These are phyloP conservation scores for Escovopsis weberi DNA, from an alignment of 2,329 filamentous ascomycete genomes.

Conservation along the genomic window DNA sequence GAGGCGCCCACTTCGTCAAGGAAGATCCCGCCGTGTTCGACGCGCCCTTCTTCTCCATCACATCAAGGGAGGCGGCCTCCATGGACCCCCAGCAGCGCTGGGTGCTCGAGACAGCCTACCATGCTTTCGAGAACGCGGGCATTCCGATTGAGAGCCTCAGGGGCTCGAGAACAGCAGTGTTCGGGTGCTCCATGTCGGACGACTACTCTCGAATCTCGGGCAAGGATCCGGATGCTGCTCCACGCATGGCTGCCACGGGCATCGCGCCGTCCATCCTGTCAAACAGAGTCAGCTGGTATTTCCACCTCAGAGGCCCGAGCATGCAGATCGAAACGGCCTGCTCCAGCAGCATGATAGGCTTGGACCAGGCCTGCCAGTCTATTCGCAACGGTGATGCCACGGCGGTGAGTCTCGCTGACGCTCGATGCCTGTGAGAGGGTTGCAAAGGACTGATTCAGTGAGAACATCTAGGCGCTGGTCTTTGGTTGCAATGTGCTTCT, in stretches of 20 bases:
- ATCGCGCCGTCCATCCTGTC: slow-evolving; percentile 25
- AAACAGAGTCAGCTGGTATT: slow-evolving; percentile 32
- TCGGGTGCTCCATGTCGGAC: slow-evolving; percentile 21
- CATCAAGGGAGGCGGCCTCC: slow-evolving; percentile 5
- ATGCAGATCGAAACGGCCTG: slow-evolving; percentile 37
- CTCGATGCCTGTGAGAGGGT: background rate
- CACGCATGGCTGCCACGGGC: slow-evolving; percentile 24
- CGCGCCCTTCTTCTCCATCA: slow-evolving; percentile 16
- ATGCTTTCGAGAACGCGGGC: slow-evolving; percentile 14
- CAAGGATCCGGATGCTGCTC: slow-evolving; percentile 16
- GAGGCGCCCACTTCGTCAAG: slow-evolving; percentile 3
- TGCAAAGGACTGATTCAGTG: background rate
- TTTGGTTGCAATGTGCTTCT: slow-evolving; percentile 10
- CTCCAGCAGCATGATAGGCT: slow-evolving; percentile 29
- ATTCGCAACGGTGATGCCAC: slow-evolving; percentile 25
- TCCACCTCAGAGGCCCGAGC: slow-evolving; percentile 30
- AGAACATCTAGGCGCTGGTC: slow-evolving; percentile 17
- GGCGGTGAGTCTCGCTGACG: background rate
- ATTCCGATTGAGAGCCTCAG: slow-evolving; percentile 15
- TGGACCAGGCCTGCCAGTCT: slow-evolving; percentile 17
- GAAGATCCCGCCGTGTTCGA: slow-evolving; percentile 6
- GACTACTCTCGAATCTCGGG: slow-evolving; percentile 22
- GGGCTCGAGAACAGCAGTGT: slow-evolving; percentile 19
- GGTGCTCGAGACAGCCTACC: slow-evolving; percentile 5
- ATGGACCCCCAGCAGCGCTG: slow-evolving; percentile 6